phyloP scores from a whole-genome alignment of 2,329 filamentous ascomycete species.

The Hysterium pulicare region DNA sequence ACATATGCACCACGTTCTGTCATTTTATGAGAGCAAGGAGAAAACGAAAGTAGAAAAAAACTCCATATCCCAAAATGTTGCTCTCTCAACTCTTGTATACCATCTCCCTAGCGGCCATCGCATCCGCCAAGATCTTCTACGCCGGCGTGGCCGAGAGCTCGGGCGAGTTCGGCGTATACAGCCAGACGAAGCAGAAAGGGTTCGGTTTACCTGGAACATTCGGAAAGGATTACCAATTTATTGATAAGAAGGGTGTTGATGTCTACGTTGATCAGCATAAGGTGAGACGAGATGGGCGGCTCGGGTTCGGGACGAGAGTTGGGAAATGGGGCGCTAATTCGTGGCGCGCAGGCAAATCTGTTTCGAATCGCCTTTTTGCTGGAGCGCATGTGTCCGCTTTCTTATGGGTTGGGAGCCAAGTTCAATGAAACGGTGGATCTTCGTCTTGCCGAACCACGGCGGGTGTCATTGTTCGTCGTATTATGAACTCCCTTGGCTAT shows the following conservation, averaged over 20 bases:
- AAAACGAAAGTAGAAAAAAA: too few species aligned
- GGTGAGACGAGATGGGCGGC: conserved; percentile 17
- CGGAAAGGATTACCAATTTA: conserved; percentile 51
- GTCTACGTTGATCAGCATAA: conserved; percentile 42
- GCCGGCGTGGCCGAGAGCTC: conserved; percentile 13
- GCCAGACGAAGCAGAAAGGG: conserved; percentile 6
- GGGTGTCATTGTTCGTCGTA: too few species aligned
- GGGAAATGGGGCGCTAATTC: conserved; percentile 11
- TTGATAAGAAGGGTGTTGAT: conserved; percentile 45
- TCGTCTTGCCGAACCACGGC: too few species aligned
- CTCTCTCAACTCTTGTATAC: neutral
- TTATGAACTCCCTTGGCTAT: too few species aligned
- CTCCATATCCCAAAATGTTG: too few species aligned
- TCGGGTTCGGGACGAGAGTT: conserved; percentile 41
- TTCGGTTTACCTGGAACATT: conserved; percentile 49
- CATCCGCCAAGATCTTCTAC: conserved; percentile 12
- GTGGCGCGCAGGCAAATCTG: conserved; percentile 21
- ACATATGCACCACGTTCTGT: too few species aligned
- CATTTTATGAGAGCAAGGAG: too few species aligned
- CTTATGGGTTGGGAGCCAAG: conserved; percentile 45
- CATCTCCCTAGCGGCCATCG: conserved; percentile 3
- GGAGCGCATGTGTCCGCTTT: conserved; percentile 50
- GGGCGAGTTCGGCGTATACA: conserved; percentile 13
- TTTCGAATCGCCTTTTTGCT: conserved; percentile 51
- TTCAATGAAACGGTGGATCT: conserved; percentile 47